Evolutionary conservation across 495 filamentous ascomycete species (phyloP).

Genomic region (Penicillium cinerascens): DNA sequence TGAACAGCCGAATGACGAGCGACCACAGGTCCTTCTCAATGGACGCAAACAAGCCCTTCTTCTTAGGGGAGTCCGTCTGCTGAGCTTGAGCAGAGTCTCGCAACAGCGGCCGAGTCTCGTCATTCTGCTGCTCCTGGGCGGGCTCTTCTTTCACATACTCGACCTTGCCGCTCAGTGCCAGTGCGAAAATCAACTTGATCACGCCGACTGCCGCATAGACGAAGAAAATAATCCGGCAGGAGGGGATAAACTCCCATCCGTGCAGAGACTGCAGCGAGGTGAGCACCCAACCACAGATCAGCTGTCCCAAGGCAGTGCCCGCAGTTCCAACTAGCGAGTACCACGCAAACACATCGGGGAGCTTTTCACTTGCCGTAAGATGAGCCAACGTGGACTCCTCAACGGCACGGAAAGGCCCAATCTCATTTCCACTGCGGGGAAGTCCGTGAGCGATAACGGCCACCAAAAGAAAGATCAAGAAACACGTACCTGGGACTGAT

Average conservation of each 20-base stretch:
- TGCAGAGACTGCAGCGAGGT: slow-evolving; percentile 45
- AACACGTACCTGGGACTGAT: slow-evolving; percentile 65
- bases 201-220: slow-evolving; percentile 64
- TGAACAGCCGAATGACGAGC: slow-evolving; percentile 66
- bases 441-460: slow-evolving; percentile 6
- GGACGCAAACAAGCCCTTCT: slow-evolving; percentile 40
- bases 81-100: slow-evolving; percentile 22
- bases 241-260: slow-evolving; percentile 52
- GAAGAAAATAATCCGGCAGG: slow-evolving; percentile 69
- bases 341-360: slow-evolving; percentile 80
- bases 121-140: slow-evolving; percentile 16
- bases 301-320: slow-evolving; percentile 61
- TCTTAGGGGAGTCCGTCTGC: slow-evolving; percentile 14
- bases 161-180: slow-evolving; percentile 55
- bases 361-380: slow-evolving; percentile 54
- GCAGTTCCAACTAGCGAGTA: slow-evolving; percentile 66
- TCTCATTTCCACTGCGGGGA: slow-evolving; percentile 62
- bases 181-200: slow-evolving; percentile 60
- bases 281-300: slow-evolving; percentile 64
- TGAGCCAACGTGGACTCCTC: slow-evolving; percentile 80
- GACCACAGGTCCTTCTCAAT: slow-evolving; percentile 55
- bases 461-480: slow-evolving; percentile 3
- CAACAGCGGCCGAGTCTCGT: slow-evolving; percentile 48
- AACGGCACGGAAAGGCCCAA: slow-evolving; percentile 79
- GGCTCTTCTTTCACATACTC: slow-evolving; percentile 47